These are phyloP conservation scores for Berberis thunbergii DNA, from an alignment of 164 flowering plant genomes.

Conservation along the genomic window DNA sequence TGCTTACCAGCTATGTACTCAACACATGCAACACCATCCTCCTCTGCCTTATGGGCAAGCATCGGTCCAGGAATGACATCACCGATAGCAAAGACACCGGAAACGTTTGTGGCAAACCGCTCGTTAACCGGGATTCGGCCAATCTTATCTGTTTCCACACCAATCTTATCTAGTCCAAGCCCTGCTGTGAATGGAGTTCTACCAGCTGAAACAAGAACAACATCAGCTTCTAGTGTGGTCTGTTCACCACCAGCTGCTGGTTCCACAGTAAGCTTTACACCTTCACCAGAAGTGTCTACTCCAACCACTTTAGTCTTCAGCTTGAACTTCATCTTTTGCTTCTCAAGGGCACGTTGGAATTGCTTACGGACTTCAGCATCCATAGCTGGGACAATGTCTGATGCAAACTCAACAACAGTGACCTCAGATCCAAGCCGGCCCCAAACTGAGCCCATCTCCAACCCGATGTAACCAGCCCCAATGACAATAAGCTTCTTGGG, in stretches of 20 bases:
- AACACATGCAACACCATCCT: constrained; percentile 90
- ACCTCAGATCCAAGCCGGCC: constrained; percentile 83
- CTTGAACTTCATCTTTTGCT: constrained; percentile 83
- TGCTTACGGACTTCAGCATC: constrained; percentile 76
- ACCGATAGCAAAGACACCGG: constrained; percentile 77
- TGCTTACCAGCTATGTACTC: constrained; percentile 80
- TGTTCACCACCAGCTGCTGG: constrained; percentile 86
- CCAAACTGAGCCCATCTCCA: constrained; percentile 96
- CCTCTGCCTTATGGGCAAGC: constrained; percentile 95
- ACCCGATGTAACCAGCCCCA: constrained; percentile 91
- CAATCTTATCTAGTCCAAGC: constrained; percentile 70
- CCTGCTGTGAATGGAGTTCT: constrained; percentile 70
- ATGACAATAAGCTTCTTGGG: constrained; percentile 85
- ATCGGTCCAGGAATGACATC: constrained; percentile 93
- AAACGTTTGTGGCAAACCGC: constrained; percentile 50
- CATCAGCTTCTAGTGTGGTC: constrained; percentile 75
- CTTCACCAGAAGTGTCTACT: constrained; percentile 53
- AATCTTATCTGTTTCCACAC: constrained; percentile 67
- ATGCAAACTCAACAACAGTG: constrained; percentile 78
- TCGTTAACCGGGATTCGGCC: constrained; percentile 63
- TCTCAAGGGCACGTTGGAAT: constrained; percentile 79
- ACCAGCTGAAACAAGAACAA: constrained; percentile 88
- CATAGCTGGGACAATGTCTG: constrained; percentile 85
- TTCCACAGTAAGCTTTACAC: constrained; percentile 69
- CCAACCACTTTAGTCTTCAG: constrained; percentile 87